phyloP scores from a whole-genome alignment of 2,329 filamentous ascomycete species.

The Phyllosticta citrichinensis region DNA sequence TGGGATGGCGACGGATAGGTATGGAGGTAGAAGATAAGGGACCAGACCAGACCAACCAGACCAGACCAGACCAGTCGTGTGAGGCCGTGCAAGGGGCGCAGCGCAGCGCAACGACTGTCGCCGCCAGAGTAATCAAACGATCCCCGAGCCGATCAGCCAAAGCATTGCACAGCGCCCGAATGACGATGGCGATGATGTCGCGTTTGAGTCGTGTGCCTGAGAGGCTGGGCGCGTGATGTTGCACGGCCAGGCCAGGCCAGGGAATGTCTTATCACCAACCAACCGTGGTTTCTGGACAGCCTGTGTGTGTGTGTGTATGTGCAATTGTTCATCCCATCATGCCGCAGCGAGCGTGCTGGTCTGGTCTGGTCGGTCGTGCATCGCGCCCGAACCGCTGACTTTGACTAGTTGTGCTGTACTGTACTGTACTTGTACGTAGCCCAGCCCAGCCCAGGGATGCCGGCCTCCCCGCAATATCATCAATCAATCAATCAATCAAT shows the following conservation, averaged over 20 bases:
- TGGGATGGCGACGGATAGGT: background rate
- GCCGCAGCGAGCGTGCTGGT: background rate
- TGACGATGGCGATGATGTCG: background rate
- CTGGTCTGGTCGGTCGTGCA: background rate
- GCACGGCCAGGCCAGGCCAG: background rate
- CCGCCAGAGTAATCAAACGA: no score
- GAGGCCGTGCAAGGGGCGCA: conserved; percentile 3
- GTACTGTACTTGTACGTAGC: no score
- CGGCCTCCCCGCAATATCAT: background rate
- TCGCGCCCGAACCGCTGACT: background rate
- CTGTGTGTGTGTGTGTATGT: no score
- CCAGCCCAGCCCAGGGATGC: no score
- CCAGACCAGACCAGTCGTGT: background rate
- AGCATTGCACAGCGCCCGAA: no score
- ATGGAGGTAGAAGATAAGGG: no score
- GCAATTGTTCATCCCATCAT: background rate
- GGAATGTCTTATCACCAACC: background rate
- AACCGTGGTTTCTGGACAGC: background rate
- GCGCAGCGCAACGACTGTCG: background rate
- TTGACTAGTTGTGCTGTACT: background rate
- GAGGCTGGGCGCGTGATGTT: background rate
- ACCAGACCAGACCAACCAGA: no score
- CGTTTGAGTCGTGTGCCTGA: background rate
- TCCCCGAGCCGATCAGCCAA: background rate
- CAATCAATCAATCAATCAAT: no score